Conservation (phyloP, 192 early-diverging fungal species). For the Anaeromyces robustus region DNA sequence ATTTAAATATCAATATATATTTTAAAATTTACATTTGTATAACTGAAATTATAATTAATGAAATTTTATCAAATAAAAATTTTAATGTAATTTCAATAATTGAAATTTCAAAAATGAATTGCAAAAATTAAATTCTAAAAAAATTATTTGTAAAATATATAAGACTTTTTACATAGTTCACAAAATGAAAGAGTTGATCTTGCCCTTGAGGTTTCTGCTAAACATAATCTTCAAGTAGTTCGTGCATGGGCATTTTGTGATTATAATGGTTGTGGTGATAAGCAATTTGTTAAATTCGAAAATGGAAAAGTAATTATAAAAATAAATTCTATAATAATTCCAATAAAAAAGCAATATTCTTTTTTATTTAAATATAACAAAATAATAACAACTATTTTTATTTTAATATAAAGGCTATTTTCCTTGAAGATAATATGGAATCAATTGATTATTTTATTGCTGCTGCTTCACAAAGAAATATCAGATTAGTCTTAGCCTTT, state of each 20-base stretch:
- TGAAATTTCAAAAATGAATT: no score
- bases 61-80: no score
- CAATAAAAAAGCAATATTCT: no score
- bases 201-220: constrained; percentile 4
- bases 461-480: neutral
- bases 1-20: no score
- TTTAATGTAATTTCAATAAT: no score
- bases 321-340: no score
- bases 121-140: no score
- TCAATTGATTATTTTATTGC: neutral
- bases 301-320: neutral
- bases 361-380: no score
- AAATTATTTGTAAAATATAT: no score
- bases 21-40: no score
- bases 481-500: neutral
- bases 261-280: constrained; percentile 9
- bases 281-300: neutral
- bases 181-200: constrained; percentile 3
- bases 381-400: no score
- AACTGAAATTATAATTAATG: no score
- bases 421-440: neutral
- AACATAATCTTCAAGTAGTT: constrained; percentile 7
- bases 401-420: neutral
- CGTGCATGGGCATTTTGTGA: constrained; percentile 18
- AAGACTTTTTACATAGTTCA: neutral